Evolutionary conservation across 805 yeast genomes (phyloP).

Genomic region (Torulaspora delbrueckii): DNA sequence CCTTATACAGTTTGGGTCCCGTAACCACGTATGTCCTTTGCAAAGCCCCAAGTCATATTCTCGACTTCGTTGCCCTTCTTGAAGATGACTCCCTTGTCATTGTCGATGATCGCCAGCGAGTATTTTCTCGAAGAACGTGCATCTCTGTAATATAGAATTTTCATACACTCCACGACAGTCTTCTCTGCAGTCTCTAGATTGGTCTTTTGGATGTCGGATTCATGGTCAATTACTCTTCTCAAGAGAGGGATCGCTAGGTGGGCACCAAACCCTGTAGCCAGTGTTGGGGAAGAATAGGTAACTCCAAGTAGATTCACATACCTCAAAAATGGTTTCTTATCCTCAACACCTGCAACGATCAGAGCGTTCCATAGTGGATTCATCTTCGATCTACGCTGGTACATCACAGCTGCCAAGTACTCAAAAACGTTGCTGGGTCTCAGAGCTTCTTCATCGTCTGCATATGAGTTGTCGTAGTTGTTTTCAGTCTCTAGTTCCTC

Average conservation of each 20-base stretch:
- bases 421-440: conserved; percentile 87
- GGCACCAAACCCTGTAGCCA: conserved; percentile 96
- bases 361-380: conserved; percentile 95
- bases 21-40: conserved; percentile 82
- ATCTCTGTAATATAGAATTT: conserved; percentile 90
- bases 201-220: conserved; percentile 65
- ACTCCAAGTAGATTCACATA: conserved; percentile 92
- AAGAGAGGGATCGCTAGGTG: conserved; percentile 89
- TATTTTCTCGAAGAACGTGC: conserved; percentile 89
- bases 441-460: conserved; percentile 51
- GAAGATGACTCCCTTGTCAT: conserved; percentile 54
- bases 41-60: conserved; percentile 85
- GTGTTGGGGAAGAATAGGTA: conserved; percentile 76
- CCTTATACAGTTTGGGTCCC: conserved; percentile 58
- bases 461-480: conserved; percentile 56
- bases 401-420: conserved; percentile 78
- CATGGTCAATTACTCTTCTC: conserved; percentile 76
- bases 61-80: conserved; percentile 65
- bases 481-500: conserved; percentile 77
- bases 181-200: conserved; percentile 70
- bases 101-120: conserved; percentile 69
- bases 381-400: conserved; percentile 85
- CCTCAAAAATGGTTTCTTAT: conserved; percentile 65
- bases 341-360: conserved; percentile 84
- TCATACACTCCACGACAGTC: conserved; percentile 82